phyloP scores from a whole-genome alignment of 139 green algal species.

The Mesostigma viride region DNA sequence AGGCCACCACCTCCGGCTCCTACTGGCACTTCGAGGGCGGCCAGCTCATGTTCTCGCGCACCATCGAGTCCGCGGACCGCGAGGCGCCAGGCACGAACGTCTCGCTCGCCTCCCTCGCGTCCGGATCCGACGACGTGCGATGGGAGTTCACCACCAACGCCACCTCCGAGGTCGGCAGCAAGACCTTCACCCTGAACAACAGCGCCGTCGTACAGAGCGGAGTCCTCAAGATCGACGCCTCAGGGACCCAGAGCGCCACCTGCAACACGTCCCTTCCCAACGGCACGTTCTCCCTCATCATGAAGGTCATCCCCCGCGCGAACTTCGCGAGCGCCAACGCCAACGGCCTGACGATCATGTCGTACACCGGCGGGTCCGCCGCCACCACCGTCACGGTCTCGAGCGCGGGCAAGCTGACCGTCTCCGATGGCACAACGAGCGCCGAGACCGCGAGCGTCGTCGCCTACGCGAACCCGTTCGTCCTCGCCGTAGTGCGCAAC shows the following conservation, averaged over 20 bases:
- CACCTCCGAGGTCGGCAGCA: too few relatives aligned
- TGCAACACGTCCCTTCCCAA: background rate
- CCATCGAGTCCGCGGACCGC: too few relatives aligned
- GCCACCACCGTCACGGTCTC: background rate
- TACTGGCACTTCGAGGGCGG: background rate
- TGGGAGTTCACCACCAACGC: too few relatives aligned
- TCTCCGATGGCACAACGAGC: background rate
- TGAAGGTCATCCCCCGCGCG: background rate
- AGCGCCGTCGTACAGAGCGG: too few relatives aligned
- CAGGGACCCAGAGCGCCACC: background rate
- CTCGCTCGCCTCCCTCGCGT: too few relatives aligned
- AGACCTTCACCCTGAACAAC: too few relatives aligned
- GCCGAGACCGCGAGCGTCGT: background rate
- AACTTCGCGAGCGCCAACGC: background rate
- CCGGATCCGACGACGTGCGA: too few relatives aligned
- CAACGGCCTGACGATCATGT: background rate
- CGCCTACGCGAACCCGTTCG: background rate
- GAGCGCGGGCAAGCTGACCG: background rate
- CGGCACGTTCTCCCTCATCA: background rate
- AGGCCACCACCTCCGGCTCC: too few relatives aligned
- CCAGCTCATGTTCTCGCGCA: background rate
- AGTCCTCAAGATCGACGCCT: background rate
- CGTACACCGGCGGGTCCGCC: background rate
- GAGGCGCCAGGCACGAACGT: too few relatives aligned
- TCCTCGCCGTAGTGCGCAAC: too few relatives aligned